A percentile compares a stretch with the other conserved stretches of the same genome.
phyloP scores from a whole-genome alignment of 768 basidiomycete species.

The Russula emetica region DNA sequence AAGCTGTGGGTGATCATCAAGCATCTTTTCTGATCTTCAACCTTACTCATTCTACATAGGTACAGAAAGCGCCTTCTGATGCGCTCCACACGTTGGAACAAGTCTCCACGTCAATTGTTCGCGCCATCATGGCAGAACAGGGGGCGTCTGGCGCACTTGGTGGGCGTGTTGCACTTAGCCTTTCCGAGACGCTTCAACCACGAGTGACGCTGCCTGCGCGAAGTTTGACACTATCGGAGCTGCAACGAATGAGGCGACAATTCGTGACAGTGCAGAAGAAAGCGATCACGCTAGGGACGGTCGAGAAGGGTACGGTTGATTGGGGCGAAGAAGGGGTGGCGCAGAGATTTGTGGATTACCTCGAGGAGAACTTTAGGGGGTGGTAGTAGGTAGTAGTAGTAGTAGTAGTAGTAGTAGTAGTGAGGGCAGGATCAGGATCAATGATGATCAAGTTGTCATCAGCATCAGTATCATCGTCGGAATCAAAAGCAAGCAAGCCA shows the following conservation, averaged over 20 bases:
- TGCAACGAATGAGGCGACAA: constrained; percentile 87
- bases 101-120: constrained; percentile 64
- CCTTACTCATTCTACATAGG: constrained; percentile 41
- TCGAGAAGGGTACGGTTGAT: constrained; percentile 69
- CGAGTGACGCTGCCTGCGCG: constrained; percentile 62
- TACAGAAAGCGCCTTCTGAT: constrained; percentile 78
- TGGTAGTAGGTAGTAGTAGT: too few relatives aligned
- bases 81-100: constrained; percentile 83
- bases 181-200: constrained; percentile 43
- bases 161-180: constrained; percentile 46
- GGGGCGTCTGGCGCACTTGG: constrained; percentile 49
- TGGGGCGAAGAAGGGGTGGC: constrained; percentile 72
- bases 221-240: constrained; percentile 74
- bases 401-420: too few relatives aligned
- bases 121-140: constrained; percentile 65
- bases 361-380: constrained; percentile 63
- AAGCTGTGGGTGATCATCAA: constrained; percentile 47
- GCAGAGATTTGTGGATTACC: constrained; percentile 63
- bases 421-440: too few relatives aligned
- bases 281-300: constrained; percentile 77
- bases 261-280: constrained; percentile 89
- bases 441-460: not conserved
- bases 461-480: not conserved
- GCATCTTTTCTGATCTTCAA: not conserved
- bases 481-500: not conserved